phyloP scores from a whole-genome alignment of 352 stramenopile genomes.

The Phytophthora cactorum region DNA sequence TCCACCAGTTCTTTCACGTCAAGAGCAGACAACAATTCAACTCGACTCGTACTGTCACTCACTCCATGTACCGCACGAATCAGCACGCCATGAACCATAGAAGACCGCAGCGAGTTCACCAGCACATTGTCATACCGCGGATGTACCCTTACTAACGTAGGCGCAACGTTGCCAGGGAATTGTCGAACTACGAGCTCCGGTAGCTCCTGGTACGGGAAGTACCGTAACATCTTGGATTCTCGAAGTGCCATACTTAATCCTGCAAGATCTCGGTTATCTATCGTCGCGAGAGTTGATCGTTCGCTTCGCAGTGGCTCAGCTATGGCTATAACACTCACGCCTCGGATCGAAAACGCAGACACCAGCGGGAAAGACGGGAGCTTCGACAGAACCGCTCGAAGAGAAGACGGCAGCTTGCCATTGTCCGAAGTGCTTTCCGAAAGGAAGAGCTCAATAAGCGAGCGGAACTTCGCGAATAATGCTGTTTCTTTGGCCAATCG shows the following conservation, averaged over 20 bases:
- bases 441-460: slow-evolving; percentile 58
- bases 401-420: slow-evolving; percentile 16
- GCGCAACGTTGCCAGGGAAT: slow-evolving; percentile 45
- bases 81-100: slow-evolving; percentile 62
- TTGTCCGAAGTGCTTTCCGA: slow-evolving; percentile 39
- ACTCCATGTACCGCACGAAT: slow-evolving; percentile 39
- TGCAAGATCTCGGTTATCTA: slow-evolving; percentile 66
- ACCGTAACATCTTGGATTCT: slow-evolving; percentile 55
- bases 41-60: slow-evolving; percentile 14
- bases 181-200: slow-evolving; percentile 60
- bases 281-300: slow-evolving; percentile 39
- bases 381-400: slow-evolving; percentile 40
- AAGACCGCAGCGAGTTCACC: slow-evolving; percentile 64
- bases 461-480: slow-evolving; percentile 57
- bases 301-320: slow-evolving; percentile 50
- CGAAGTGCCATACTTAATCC: slow-evolving; percentile 50
- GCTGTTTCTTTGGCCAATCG: slow-evolving; percentile 60
- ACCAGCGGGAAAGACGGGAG: slow-evolving; percentile 64
- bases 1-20: slow-evolving; percentile 62
- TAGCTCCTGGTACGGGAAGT: slow-evolving; percentile 73
- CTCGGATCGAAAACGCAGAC: slow-evolving; percentile 65
- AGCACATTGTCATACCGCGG: slow-evolving; percentile 72
- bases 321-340: slow-evolving; percentile 59
- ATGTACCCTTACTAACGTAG: slow-evolving; percentile 49
- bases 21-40: slow-evolving; percentile 57